These are phyloP conservation scores for Russula ochroleuca DNA, from an alignment of 768 basidiomycete genomes.

Conservation along the genomic window DNA sequence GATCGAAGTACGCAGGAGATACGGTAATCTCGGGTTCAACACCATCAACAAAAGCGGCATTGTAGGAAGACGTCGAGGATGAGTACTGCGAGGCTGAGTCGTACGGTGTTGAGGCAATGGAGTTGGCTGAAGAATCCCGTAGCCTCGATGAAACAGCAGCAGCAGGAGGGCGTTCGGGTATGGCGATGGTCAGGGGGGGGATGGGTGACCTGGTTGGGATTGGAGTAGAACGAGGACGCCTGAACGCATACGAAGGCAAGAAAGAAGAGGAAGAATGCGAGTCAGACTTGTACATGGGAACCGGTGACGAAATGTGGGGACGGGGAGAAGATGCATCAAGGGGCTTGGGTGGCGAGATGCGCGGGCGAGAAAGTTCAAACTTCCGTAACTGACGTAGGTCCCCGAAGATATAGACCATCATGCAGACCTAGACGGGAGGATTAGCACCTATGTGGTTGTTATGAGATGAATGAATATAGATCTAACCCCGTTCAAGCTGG, in stretches of 20 bases:
- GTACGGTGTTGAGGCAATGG: conserved; percentile 22
- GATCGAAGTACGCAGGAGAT: conserved; percentile 45
- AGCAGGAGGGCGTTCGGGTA: conserved; percentile 7
- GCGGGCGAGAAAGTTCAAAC: conserved; percentile 70
- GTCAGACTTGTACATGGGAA: conserved; percentile 12
- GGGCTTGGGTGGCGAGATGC: conserved; percentile 47
- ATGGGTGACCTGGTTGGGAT: neutral
- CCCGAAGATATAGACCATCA: conserved; percentile 76
- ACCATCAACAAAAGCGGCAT: conserved; percentile 10
- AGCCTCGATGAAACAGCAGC: neutral
- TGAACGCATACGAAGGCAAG: conserved; percentile 17
- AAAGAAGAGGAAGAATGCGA: conserved; percentile 21
- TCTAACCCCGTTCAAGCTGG: conserved; percentile 62
- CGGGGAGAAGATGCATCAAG: conserved; percentile 15
- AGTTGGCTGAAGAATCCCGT: conserved; percentile 20
- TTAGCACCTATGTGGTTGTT: conserved; percentile 1
- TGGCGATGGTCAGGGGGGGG: conserved; percentile 10
- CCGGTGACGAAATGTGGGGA: conserved; percentile 22
- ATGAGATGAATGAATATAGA: neutral
- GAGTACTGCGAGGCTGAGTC: conserved; percentile 19
- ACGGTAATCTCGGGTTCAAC: conserved; percentile 30
- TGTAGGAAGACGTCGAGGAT: conserved; percentile 20
- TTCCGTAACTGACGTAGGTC: conserved; percentile 73
- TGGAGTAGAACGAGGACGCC: conserved; percentile 9
- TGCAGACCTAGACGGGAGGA: conserved; percentile 42